Evolutionary conservation across 805 yeast genomes (phyloP), one percentile per base, ranked within the genome.

Genomic region (Sugiyamaella qingdaonensis): DNA sequence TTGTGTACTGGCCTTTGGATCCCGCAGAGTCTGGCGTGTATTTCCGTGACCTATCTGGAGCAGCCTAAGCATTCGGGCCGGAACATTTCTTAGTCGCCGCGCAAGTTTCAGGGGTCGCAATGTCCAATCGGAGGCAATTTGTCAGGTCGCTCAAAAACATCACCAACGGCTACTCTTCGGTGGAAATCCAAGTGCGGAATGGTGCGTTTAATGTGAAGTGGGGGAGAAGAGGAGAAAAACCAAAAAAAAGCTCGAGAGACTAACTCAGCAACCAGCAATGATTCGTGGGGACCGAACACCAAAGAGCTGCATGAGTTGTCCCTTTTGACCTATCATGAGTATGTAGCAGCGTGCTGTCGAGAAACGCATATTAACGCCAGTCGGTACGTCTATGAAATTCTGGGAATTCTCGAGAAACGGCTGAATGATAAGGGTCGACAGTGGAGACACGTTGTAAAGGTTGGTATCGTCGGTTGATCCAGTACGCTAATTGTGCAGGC

Each of bases 361-460:
- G 11, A 18, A 29, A 13, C 19, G 4, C 24, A 21, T 31, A 21
- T 43, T 19, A 43, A 21, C 31, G 7, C 3, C 2, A 55, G 61
- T 55, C 80, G 84, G 2, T 95, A 88, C 61, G 84, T 89, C 60
- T 75, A 88, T 63, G 95, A 90, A 64, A 81, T 90, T 42, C 85
- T 92, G 90, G 96, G 88, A 65, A 87, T 91, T 82, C 71, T 92
- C 41, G 97, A 92, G 70, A 82, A 89, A 60, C 79, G 99, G 58
- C 74, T 92, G 58, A 91, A 91, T 65, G 98, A 92, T 65, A 90
- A 89, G 73, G 98, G 97, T 54, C 91, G 89, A 68, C 86, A 91
- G 70, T 92, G 97, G 97, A 80, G 96, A 59, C 99, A 92, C 67
- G 90, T 92, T 44, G 91, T 95, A 57, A 94, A 92, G 69, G 84